Conservation (phyloP, 179 eudicot species). For the Heliamphora pulchella region DNA sequence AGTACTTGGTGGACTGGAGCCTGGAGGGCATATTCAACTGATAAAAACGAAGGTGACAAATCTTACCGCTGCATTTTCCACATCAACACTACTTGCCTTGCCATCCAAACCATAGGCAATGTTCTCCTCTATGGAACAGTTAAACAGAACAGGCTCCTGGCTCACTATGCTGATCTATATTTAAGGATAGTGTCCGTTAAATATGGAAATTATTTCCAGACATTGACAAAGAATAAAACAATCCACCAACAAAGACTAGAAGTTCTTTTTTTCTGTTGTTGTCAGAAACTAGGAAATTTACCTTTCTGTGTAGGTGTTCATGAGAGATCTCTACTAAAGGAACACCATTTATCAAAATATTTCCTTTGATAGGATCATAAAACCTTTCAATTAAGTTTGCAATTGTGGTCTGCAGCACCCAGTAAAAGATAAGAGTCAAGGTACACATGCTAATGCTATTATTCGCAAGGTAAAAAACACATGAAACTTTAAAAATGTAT, state of each 20-base stretch:
- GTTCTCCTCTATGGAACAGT: slow-evolving; percentile 16
- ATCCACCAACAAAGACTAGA: no score
- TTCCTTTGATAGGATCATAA: slow-evolving; percentile 73
- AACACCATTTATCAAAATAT: slow-evolving; percentile 67
- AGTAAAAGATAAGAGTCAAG: background rate
- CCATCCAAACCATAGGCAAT: slow-evolving; percentile 14
- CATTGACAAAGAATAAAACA: no score
- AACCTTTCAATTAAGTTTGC: slow-evolving; percentile 88
- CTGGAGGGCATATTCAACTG: background rate
- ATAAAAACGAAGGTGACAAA: slow-evolving; percentile 10
- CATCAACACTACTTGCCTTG: slow-evolving; percentile 6
- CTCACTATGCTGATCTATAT: slow-evolving; percentile 18
- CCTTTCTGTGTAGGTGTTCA: slow-evolving; percentile 69
- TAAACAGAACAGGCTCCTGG: slow-evolving; percentile 20
- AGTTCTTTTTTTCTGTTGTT: no score
- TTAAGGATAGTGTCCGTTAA: background rate
- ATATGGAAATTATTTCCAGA: no score
- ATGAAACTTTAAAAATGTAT: no score
- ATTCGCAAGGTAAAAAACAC: slow-evolving; percentile 19
- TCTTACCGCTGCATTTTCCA: slow-evolving; percentile 18
- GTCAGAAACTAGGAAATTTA: slow-evolving; percentile 14
- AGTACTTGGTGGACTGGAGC: no score
- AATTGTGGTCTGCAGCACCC: slow-evolving; percentile 64
- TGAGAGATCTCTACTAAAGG: slow-evolving; percentile 67
- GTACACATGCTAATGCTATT: background rate